phyloP scores from a whole-genome alignment of 176 grass and related monocot species.

The Cocos nucifera region DNA sequence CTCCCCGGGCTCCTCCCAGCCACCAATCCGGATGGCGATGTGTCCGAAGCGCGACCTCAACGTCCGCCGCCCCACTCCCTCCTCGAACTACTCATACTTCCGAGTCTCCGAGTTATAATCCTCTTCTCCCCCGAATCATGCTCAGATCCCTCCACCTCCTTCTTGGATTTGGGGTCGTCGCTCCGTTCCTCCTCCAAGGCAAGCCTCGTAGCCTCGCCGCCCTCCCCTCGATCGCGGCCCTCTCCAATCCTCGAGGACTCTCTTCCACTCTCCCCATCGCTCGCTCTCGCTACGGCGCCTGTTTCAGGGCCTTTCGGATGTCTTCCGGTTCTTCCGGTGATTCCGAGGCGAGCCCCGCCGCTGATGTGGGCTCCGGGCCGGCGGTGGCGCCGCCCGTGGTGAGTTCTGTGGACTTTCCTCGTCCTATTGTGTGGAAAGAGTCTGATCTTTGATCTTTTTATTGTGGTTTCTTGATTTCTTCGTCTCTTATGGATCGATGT shows the following conservation, averaged over 20 bases:
- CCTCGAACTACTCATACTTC: no score
- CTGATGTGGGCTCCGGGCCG: constrained; percentile 10
- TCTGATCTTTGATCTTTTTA: no score
- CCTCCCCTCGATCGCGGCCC: constrained; percentile 17
- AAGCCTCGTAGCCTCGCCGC: constrained; percentile 16
- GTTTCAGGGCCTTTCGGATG: constrained; percentile 26
- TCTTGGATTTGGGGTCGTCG: constrained; percentile 1
- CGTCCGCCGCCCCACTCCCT: no score
- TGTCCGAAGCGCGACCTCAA: no score
- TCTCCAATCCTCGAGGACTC: constrained; percentile 8
- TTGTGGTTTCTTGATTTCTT: no score
- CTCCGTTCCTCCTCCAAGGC: not conserved
- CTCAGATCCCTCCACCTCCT: constrained; percentile 67
- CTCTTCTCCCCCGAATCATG: constrained; percentile 26
- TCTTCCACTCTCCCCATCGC: constrained; percentile 8
- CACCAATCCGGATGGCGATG: no score
- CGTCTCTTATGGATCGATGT: no score
- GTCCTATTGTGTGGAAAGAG: no score
- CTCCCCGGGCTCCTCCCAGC: no score
- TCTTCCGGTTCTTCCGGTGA: constrained; percentile 28
- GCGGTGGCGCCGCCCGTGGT: constrained; percentile 34
- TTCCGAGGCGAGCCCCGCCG: constrained; percentile 17
- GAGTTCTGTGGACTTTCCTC: not conserved
- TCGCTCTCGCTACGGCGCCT: constrained; percentile 1
- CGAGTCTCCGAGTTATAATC: no score